Percentiles rank a stretch among this genome's conserved stretches.
Evolutionary conservation across 768 basidiomycete genomes (phyloP).

Genomic region (Paxillus rubicundulus): DNA sequence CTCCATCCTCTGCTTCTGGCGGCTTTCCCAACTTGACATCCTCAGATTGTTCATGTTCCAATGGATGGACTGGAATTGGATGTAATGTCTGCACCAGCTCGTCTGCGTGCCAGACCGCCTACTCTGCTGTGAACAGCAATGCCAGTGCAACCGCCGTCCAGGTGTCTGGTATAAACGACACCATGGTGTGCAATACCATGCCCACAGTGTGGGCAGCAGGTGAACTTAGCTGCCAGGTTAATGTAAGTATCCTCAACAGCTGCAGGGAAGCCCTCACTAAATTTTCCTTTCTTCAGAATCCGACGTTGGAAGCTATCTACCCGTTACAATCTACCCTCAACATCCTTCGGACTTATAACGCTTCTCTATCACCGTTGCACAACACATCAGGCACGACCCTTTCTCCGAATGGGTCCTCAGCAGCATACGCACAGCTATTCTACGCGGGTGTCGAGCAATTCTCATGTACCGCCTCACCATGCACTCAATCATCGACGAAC

Average conservation of each 20-base stretch:
- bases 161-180: constrained; percentile 48
- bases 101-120: constrained; percentile 67
- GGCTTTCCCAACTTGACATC: constrained; percentile 64
- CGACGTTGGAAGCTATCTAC: constrained; percentile 75
- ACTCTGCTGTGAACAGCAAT: constrained; percentile 40
- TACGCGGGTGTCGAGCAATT: constrained; percentile 88
- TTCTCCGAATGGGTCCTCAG: constrained; percentile 52
- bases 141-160: constrained; percentile 30
- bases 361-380: constrained; percentile 60
- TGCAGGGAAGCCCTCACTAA: background rate
- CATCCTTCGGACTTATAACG: constrained; percentile 73
- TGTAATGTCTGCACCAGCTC: constrained; percentile 78
- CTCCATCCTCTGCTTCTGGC: constrained; percentile 35
- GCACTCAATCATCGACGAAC: constrained; percentile 54
- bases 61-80: constrained; percentile 73
- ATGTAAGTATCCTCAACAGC: constrained; percentile 49
- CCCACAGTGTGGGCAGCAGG: constrained; percentile 75
- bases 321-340: constrained; percentile 71
- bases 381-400: constrained; percentile 27
- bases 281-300: constrained; percentile 52
- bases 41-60: constrained; percentile 64
- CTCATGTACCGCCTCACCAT: constrained; percentile 71
- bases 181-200: constrained; percentile 67
- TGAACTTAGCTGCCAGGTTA: constrained; percentile 82
- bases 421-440: constrained; percentile 67